Evolutionary conservation across 202 grass and related monocot species (phyloP), one percentile per base, ranked within the genome.

Genomic region (Elaeis oleifera): DNA sequence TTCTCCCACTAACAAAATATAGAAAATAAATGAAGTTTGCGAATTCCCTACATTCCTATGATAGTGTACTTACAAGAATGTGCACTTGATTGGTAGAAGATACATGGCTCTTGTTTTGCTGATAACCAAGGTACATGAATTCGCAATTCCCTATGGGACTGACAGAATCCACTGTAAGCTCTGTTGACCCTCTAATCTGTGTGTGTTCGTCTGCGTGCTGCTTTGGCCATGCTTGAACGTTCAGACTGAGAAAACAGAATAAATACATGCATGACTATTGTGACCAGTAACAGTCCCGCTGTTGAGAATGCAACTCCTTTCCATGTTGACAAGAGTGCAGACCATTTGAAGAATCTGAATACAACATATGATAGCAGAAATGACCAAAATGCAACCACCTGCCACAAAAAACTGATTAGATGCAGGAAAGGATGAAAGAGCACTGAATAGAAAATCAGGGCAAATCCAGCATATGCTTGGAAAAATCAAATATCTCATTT

Each of bases 371-470:
- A 80, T 29, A 92, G 84, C 49, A 87, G 54, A 53, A 67, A 87
- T 24, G 75, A 76, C 84, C 84, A 92, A 69, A 83, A 82, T 60
- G 79, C 49, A 55, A 88, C 74, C 54, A 88, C 84, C 80, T 92
- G 70, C 49, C 25, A 9, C 24, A 54, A n/a, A 18, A 18, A 28
- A 29, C 18, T 31, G 11, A 67, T 18, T 4, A 5, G 36, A 44
- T 13, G 11, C 11, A 44, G 11, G 2, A 44, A 44, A 44, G 1
- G 8, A 44, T 44, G 36, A 44, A 44, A 44, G 11, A 44, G 9
- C 36, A 44, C 11, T 3, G 36, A 44, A 44, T 2, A 44, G 9
- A 44, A 44, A 44, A 44, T 44, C 36, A 13, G 1, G 36, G 8
- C 7, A 13, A 44, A 13, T 1, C 8, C 36, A 44, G 36, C 36